Evolutionary conservation across 139 green algal genomes (phyloP).

Genomic region (Tetraselmis chui): DNA sequence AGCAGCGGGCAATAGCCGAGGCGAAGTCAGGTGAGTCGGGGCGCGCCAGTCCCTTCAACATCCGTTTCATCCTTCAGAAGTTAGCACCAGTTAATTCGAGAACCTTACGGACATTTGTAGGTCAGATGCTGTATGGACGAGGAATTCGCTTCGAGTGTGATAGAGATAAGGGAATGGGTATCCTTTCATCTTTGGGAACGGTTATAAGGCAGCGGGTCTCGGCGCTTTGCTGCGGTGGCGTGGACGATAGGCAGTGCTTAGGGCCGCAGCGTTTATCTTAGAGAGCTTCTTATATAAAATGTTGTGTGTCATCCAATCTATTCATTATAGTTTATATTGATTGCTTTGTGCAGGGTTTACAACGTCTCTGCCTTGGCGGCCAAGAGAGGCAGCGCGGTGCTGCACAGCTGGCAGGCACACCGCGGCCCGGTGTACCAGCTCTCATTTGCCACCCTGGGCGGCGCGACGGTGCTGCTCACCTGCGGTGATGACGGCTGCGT

Average conservation of each 20-base stretch:
- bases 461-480: background rate
- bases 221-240: background rate
- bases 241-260: no score
- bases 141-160: no score
- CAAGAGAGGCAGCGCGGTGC: background rate
- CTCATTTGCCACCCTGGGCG: background rate
- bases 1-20: background rate
- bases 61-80: no score
- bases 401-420: background rate
- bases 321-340: background rate
- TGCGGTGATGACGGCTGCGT: background rate
- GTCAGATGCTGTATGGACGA: no score
- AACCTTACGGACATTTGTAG: no score
- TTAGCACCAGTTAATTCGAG: no score
- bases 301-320: no score
- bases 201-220: background rate
- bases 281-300: no score
- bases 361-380: background rate
- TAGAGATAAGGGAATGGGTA: no score
- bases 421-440: background rate
- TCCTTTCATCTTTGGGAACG: background rate
- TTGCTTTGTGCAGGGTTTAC: background rate
- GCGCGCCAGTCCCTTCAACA: no score
- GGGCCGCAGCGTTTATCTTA: no score
- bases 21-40: background rate